These are phyloP conservation scores for Plasmodium cynomolgi DNA, from an alignment of 169 alveolate species.

Conservation along the genomic window DNA sequence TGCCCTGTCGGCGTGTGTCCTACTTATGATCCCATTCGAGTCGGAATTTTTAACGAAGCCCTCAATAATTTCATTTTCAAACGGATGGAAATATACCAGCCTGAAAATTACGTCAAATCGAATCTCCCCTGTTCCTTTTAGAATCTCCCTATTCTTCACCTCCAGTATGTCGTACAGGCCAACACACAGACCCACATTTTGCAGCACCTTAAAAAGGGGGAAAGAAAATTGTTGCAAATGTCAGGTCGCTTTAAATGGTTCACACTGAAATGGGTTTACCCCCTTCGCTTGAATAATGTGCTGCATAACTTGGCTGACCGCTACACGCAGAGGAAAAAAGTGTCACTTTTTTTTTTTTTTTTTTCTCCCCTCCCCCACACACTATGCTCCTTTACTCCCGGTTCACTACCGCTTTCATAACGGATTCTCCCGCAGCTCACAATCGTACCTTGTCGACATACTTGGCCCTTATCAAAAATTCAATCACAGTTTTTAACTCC, in stretches of 20 bases:
- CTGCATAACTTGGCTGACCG: background rate
- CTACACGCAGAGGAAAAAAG: background rate
- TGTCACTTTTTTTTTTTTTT: background rate
- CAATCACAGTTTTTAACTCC: conserved; percentile 53
- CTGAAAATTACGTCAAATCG: conserved; percentile 53
- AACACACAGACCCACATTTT: conserved; percentile 64
- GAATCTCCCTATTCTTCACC: conserved; percentile 47
- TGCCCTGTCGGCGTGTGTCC: background rate
- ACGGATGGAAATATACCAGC: conserved; percentile 45
- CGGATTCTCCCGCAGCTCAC: background rate
- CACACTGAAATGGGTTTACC: background rate
- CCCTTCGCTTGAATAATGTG: background rate
- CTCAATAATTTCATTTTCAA: conserved; percentile 68
- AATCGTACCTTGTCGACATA: conserved; percentile 53
- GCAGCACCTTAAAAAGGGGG: conserved; percentile 19
- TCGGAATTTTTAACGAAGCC: conserved; percentile 62
- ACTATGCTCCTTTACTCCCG: background rate
- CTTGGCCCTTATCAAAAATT: conserved; percentile 51
- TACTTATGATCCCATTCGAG: conserved; percentile 58
- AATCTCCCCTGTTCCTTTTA: conserved; percentile 43
- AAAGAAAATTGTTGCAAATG: background rate
- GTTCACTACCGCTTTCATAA: background rate
- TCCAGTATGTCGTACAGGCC: conserved; percentile 62
- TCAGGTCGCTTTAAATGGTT: background rate
- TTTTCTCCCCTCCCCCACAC: background rate